Conservation (phyloP, 2,329 filamentous ascomycete genomes). For the Trichoderma sp. region DNA sequence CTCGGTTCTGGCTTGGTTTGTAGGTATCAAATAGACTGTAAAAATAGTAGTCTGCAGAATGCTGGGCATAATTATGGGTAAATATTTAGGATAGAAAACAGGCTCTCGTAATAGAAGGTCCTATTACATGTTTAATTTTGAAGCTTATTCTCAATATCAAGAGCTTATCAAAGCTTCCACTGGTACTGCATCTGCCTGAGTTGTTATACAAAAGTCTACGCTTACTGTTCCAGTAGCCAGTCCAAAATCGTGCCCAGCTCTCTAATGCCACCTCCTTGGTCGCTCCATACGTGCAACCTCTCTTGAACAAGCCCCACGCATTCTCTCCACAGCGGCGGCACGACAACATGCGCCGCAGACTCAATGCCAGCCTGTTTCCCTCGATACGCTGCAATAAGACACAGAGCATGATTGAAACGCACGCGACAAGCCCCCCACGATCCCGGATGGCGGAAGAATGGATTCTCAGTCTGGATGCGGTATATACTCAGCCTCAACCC, state of each 20-base stretch:
- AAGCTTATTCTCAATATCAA: background rate
- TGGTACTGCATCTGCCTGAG: no score
- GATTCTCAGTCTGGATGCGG: constrained; percentile 11
- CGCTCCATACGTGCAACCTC: constrained; percentile 10
- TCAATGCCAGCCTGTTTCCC: constrained; percentile 10
- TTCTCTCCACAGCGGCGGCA: constrained; percentile 6
- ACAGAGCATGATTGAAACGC: constrained; percentile 11
- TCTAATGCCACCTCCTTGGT: background rate
- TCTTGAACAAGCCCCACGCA: constrained; percentile 9
- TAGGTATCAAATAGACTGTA: background rate
- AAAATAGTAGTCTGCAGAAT: background rate
- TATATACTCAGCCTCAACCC: background rate
- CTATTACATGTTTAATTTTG: background rate
- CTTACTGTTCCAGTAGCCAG: background rate
- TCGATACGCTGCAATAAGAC: constrained; percentile 9
- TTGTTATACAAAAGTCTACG: no score
- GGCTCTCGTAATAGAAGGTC: background rate
- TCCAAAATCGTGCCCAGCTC: background rate
- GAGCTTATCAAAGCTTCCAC: background rate
- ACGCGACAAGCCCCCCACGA: constrained; percentile 13
- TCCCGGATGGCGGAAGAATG: constrained; percentile 14
- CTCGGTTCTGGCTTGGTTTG: constrained; percentile 8
- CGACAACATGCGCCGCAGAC: constrained; percentile 9
- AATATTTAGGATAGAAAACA: background rate
- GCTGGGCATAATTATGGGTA: background rate